Conservation (phyloP, 2,329 filamentous ascomycete species). For the Thielaviopsis populi region DNA sequence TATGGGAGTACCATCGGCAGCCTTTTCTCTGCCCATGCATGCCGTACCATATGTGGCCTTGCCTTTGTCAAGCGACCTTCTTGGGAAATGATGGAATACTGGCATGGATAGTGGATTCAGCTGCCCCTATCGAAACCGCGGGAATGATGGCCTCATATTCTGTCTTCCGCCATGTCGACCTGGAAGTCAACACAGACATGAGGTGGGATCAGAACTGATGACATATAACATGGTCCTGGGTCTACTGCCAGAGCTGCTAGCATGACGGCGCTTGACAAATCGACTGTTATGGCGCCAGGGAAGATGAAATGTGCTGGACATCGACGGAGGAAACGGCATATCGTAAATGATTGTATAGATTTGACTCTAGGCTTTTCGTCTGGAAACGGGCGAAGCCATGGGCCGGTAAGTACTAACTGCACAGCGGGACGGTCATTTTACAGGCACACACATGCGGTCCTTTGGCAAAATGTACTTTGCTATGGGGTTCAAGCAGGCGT, state of each 20-base stretch:
- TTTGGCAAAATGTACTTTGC: neutral
- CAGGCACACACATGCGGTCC: too few species aligned
- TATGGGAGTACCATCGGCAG: neutral
- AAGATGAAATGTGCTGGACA: neutral
- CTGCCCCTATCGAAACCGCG: neutral
- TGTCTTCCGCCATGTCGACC: neutral
- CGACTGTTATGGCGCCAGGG: neutral
- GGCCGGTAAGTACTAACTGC: neutral
- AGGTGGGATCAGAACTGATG: neutral
- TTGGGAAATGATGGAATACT: neutral
- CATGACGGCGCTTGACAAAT: neutral
- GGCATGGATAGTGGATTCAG: neutral
- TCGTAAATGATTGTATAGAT: slow-evolving; percentile 4
- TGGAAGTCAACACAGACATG: neutral
- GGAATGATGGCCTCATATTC: neutral
- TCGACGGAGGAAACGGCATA: neutral
- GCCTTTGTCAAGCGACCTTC: neutral
- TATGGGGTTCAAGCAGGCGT: neutral
- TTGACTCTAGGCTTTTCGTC: neutral
- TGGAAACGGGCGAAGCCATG: neutral
- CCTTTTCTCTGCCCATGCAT: neutral
- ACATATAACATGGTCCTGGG: neutral
- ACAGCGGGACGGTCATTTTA: too few species aligned
- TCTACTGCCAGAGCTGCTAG: neutral
- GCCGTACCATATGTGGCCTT: neutral